These are phyloP conservation scores for Leccinum subgranulosum DNA, from an alignment of 768 basidiomycete genomes.

Conservation along the genomic window DNA sequence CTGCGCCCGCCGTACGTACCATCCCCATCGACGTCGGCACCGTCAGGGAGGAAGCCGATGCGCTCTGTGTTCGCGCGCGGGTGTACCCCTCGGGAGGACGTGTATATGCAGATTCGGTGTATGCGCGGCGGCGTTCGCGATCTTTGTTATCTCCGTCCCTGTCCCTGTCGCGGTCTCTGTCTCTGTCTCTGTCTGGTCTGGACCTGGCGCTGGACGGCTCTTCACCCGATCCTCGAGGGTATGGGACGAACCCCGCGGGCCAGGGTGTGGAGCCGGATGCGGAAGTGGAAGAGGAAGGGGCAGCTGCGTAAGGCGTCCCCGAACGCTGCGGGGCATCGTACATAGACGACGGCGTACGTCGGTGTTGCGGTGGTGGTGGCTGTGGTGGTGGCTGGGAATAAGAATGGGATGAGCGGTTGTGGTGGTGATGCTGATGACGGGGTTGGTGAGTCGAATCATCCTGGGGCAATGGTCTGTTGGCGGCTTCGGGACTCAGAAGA, in stretches of 20 bases:
- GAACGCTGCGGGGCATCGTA: conserved; percentile 8
- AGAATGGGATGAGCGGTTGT: neutral
- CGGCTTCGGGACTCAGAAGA: conserved; percentile 43
- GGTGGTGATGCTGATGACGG: neutral
- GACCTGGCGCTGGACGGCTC: neutral
- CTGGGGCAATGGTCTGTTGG: conserved; percentile 26
- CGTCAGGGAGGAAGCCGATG: conserved; percentile 2
- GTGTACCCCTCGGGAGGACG: neutral
- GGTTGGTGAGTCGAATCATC: conserved; percentile 9
- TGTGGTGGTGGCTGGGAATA: neutral
- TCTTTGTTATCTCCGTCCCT: neutral
- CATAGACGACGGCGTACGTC: neutral
- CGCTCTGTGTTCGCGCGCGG: conserved; percentile 14
- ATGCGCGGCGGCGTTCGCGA: conserved; percentile 1
- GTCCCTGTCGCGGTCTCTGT: neutral
- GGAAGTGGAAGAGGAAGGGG: neutral
- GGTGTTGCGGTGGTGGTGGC: neutral
- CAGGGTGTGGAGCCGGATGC: neutral
- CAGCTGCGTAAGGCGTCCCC: conserved; percentile 6
- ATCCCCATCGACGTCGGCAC: neutral
- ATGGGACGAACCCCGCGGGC: conserved; percentile 21
- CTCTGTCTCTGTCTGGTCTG: neutral
- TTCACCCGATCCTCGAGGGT: neutral
- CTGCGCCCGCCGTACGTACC: neutral
- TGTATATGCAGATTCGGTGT: neutral